Base-by-base conservation (phyloP, 495 filamentous ascomycete species). In the Thozetella sp. region DNA sequence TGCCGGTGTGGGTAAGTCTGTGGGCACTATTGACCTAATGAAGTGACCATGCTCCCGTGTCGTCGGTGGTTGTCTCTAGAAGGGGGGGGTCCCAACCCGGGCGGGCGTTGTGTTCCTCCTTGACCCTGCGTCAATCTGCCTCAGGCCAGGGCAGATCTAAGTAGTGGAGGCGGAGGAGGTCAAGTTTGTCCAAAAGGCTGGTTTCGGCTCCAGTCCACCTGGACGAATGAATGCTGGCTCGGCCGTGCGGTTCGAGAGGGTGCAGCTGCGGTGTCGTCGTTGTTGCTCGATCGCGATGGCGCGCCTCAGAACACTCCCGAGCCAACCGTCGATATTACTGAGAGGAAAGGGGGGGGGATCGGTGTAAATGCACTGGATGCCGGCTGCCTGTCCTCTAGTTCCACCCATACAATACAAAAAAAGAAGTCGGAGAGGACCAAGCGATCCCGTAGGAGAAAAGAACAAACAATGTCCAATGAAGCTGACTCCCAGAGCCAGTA, bases 401-500 rank as follows among this genome's bases (percentile, higher is more conserved):
- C 30, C 30, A 37, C 30, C 30, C 9, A 9, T 37, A 37, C 30
- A 37, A 37, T 9, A 37, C 17, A 37, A 37, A 37, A 37, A 37
- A 37, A 37, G 17, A 17, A 17, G 6, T 17, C 9, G n/a, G 20
- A 48, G 12, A 20, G 43, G 20, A n/a, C 4, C 43, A 10, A 20
- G 43, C 4, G 43, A 10, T 48, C 43, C 43, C 4, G 20, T 37
- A 37, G 23, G 25, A 48, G 22, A n/a, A 51, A n/a, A 17, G 54
- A 50, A 50, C 11, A 40, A 30, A 17, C 25, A 25, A 22, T 9
- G 53, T n/a, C 55, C 40, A 57, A 50, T 25, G 25, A 25, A 20
- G 4, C 24, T 19, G 45, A 43, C 55, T 50, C 45, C 17, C 55
- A 50, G 55, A 57, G 55, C 55, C 45, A 27, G 37, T 57, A 19